Conservation (phyloP, 2,329 filamentous ascomycete species). For the Fusarium proliferatum region DNA sequence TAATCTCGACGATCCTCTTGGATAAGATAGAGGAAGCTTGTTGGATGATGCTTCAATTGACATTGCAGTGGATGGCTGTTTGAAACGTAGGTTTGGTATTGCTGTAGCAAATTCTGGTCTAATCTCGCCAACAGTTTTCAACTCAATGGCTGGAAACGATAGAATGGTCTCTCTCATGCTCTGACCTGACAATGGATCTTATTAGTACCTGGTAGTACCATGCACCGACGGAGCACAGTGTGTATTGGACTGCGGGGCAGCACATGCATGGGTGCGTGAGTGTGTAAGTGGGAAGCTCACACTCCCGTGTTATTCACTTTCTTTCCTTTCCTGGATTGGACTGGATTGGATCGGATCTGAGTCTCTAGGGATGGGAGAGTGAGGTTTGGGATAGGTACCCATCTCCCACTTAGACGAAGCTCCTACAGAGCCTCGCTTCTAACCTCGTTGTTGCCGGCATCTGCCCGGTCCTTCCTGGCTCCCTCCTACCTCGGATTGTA, state of each 20-base stretch:
- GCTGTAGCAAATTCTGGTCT: rapidly evolving
- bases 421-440: constrained; percentile 19
- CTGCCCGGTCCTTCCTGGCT: constrained; percentile 22
- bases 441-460: constrained; percentile 14
- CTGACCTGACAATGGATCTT: background rate
- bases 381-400: constrained; percentile 27
- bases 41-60: background rate
- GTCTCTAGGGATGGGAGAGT: background rate
- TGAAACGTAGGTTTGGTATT: background rate
- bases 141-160: background rate
- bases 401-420: constrained; percentile 5
- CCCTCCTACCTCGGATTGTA: constrained; percentile 14
- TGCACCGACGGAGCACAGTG: constrained; percentile 19
- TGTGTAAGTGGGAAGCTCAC: constrained; percentile 24
- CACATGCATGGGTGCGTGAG: constrained; percentile 6
- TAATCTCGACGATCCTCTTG: constrained; percentile 45
- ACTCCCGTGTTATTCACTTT: constrained; percentile 15
- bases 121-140: rapidly evolving
- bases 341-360: background rate
- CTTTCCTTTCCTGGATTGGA: background rate
- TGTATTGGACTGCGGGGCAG: constrained; percentile 16
- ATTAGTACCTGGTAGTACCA: constrained; percentile 10
- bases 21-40: constrained; percentile 3
- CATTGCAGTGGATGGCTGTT: background rate
- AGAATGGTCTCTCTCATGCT: background rate